Evolutionary conservation across 192 early-diverging fungal species (phyloP).

Genomic region (Chytriomyces confervae): DNA sequence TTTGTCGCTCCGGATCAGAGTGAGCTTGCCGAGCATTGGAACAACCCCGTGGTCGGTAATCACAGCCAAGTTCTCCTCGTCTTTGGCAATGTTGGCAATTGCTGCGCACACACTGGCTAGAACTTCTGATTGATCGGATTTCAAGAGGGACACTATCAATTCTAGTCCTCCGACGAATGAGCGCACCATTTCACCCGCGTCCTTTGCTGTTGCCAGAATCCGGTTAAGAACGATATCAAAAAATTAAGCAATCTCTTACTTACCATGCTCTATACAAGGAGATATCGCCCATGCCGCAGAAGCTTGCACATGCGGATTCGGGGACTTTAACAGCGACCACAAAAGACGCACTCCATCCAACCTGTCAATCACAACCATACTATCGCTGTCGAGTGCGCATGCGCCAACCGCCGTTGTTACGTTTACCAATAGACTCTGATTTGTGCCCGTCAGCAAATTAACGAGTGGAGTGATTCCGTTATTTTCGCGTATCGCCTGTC

Average conservation of each 20-base stretch:
- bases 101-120: slow-evolving; percentile 68
- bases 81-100: slow-evolving; percentile 72
- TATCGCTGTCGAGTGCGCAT: slow-evolving; percentile 63
- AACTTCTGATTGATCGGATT: slow-evolving; percentile 64
- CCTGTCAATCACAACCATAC: slow-evolving; percentile 69
- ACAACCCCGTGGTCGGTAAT: slow-evolving; percentile 76
- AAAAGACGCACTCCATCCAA: slow-evolving; percentile 68
- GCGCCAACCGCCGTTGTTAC: slow-evolving; percentile 69
- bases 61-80: slow-evolving; percentile 72
- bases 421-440: slow-evolving; percentile 65
- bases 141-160: slow-evolving; percentile 68
- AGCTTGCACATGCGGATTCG: slow-evolving; percentile 65
- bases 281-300: slow-evolving; percentile 72
- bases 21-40: slow-evolving; percentile 69
- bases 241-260: not conserved
- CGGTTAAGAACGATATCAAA: not conserved
- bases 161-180: slow-evolving; percentile 73
- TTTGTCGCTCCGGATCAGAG: slow-evolving; percentile 64
- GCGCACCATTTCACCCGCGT: slow-evolving; percentile 73
- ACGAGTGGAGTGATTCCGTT: slow-evolving; percentile 69
- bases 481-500: slow-evolving; percentile 60
- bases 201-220: slow-evolving; percentile 54
- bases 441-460: slow-evolving; percentile 64
- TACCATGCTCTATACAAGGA: slow-evolving; percentile 73
- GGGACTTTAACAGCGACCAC: slow-evolving; percentile 69